Evolutionary conservation across 2,329 filamentous ascomycete species (phyloP).

Genomic region (Oidium heveae): DNA sequence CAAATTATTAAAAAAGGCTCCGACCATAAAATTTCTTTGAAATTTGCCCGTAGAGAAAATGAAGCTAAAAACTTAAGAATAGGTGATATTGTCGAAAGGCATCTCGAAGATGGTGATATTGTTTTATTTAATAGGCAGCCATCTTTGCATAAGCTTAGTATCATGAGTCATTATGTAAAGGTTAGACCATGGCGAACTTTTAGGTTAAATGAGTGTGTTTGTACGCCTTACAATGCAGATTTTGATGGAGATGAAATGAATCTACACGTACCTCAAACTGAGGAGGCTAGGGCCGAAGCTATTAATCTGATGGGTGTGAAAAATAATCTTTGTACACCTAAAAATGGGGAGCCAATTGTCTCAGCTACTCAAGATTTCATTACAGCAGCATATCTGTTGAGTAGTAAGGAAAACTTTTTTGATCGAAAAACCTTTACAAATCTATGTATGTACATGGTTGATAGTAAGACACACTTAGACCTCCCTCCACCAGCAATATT

Average conservation of each 20-base stretch:
- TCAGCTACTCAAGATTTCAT: conserved; percentile 99
- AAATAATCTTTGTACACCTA: conserved; percentile 82
- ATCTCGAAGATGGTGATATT: conserved; percentile 84
- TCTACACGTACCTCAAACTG: conserved; percentile 86
- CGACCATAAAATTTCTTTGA: conserved; percentile 46
- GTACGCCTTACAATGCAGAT: conserved; percentile 94
- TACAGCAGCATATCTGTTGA: conserved; percentile 74
- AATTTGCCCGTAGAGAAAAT: conserved; percentile 44
- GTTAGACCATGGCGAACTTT: conserved; percentile 90
- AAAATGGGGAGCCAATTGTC: conserved; percentile 95
- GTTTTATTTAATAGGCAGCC: conserved; percentile 96
- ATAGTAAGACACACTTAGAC: conserved; percentile 51
- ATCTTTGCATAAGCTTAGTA: conserved; percentile 93
- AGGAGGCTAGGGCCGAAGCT: conserved; percentile 85
- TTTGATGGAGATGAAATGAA: conserved; percentile 99
- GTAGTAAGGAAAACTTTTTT: conserved; percentile 80
- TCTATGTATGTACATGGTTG: conserved; percentile 83
- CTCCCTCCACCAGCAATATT: conserved; percentile 68
- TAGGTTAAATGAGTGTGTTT: conserved; percentile 91
- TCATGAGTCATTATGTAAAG: conserved; percentile 86
- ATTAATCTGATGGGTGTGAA: conserved; percentile 96
- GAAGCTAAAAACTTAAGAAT: conserved; percentile 51
- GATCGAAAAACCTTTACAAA: conserved; percentile 73
- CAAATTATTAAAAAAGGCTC: conserved; percentile 47
- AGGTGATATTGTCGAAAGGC: conserved; percentile 80